These are phyloP conservation scores for Lactarius hatsudake DNA, from an alignment of 768 basidiomycete species.

Conservation along the genomic window DNA sequence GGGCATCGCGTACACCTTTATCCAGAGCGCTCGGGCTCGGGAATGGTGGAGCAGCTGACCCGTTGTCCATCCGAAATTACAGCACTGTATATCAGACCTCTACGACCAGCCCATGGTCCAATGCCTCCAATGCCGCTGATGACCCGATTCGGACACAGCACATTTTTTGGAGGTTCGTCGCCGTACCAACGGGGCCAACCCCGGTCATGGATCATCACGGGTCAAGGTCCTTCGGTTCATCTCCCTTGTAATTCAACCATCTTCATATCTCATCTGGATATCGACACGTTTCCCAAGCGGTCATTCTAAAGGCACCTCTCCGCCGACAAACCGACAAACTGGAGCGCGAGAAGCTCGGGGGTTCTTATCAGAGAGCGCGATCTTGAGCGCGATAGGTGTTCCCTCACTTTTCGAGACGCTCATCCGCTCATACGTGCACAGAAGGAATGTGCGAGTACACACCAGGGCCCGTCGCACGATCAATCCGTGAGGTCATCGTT, in stretches of 20 bases:
- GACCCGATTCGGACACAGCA: slow-evolving; percentile 40
- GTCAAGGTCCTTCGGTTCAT: slow-evolving; percentile 65
- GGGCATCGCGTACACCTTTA: slow-evolving; percentile 49
- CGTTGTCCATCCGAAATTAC: slow-evolving; percentile 70
- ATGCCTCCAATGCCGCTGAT: slow-evolving; percentile 47
- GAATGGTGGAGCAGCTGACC: slow-evolving; percentile 46
- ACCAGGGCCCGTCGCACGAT: slow-evolving; percentile 68
- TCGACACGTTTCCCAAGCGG: slow-evolving; percentile 76
- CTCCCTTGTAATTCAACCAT: slow-evolving; percentile 51
- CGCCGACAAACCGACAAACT: slow-evolving; percentile 46
- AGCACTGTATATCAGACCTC: slow-evolving; percentile 48
- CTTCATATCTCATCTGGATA: slow-evolving; percentile 75
- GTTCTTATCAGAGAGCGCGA: slow-evolving; percentile 71
- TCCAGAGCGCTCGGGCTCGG: background rate
- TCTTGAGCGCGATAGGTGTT: slow-evolving; percentile 55
- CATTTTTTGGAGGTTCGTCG: slow-evolving; percentile 38
- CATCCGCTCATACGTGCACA: no score
- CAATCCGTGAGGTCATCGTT: slow-evolving; percentile 70
- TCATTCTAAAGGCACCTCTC: slow-evolving; percentile 81
- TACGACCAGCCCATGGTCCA: slow-evolving; percentile 29
- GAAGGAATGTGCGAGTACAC: slow-evolving; percentile 72
- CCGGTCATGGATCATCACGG: slow-evolving; percentile 30
- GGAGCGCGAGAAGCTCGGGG: slow-evolving; percentile 80
- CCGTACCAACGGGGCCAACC: slow-evolving; percentile 10
- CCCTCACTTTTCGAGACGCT: background rate